Evolutionary conservation across 495 filamentous ascomycete genomes (phyloP), one percentile per base, ranked within the genome.

Genomic region (Hypoxylon rickii): DNA sequence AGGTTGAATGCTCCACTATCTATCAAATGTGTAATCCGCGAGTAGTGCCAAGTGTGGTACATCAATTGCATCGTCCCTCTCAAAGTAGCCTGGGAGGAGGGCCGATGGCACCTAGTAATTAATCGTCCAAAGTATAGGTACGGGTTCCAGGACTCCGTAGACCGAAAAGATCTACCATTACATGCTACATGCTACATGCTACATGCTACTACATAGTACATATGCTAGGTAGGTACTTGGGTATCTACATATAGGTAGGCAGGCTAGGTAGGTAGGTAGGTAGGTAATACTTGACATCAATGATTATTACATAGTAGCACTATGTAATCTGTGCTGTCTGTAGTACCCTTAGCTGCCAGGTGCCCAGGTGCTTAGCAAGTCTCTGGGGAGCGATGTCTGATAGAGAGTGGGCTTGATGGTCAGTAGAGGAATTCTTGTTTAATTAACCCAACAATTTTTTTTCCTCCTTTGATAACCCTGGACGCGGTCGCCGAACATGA

Each of bases 41-140:
- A 43, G 44, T 46, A 41, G 36, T 58, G 59, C 59, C 59, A 63
- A 63, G 59, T 57, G 47, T 58, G 59, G 59, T 63, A 63, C 59
- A 57, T 62, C 52, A 62, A 62, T 62, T 62, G 52, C 47, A 57
- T 63, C 59, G 48, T 58, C 40, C 59, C 59, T 63, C 53, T 60
- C 40, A 44, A 62, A 57, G 59, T 57, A 62, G 59, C 59, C 57
- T 63, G 39, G n/a, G 38, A 63, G 53, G 59, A 63, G 59, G 59
- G 59, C 53, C 59, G 59, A 63, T 63, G 59, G 43, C 53, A 63
- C 59, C 53, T 54, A 63, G 53, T 36, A 63, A 63, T 63, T 63
- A 63, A 63, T 44, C 48, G 44, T 37, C 54, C 31, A 22, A 58
- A 51, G 59, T 63, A 63, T 50, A 57, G 59, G 59, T 63, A 63